Evolutionary conservation across 129 eudicot genomes (phyloP).

Genomic region (Erigeron canadensis): DNA sequence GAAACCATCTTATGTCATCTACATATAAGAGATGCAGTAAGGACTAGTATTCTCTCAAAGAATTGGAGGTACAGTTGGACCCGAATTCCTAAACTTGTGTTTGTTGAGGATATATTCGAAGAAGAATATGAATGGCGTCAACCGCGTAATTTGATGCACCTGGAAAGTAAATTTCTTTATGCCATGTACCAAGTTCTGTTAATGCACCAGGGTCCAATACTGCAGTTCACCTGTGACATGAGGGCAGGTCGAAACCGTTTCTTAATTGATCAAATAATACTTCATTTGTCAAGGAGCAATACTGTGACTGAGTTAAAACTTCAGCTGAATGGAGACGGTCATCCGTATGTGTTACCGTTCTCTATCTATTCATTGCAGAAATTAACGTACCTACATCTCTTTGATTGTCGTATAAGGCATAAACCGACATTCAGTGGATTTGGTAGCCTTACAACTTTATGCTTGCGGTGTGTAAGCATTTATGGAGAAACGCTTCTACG

Average conservation of each 20-base stretch:
- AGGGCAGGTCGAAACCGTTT: background rate
- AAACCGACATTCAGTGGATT: background rate
- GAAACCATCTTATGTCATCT: constrained; percentile 19
- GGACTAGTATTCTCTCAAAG: constrained; percentile 23
- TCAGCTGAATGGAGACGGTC: too few relatives aligned
- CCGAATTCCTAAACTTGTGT: constrained; percentile 8
- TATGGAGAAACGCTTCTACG: background rate
- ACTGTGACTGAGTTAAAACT: too few relatives aligned
- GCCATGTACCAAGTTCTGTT: constrained; percentile 12
- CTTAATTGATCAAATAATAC: constrained; percentile 9
- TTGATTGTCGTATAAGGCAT: background rate
- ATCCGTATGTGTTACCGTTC: background rate
- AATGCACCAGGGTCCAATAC: constrained; percentile 10
- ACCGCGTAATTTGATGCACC: too few relatives aligned
- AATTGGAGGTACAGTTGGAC: constrained; percentile 26
- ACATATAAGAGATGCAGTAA: constrained; percentile 12
- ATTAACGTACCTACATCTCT: background rate
- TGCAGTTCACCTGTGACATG: background rate
- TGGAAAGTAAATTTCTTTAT: constrained; percentile 2
- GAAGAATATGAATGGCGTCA: too few relatives aligned
- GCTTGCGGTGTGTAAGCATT: background rate
- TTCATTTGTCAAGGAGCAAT: too few relatives aligned
- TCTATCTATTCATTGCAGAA: constrained; percentile 9
- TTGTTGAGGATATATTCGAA: too few relatives aligned
- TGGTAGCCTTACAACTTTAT: constrained; percentile 23